Evolutionary conservation across 2,329 filamentous ascomycete species (phyloP).

Genomic region (Cryphonectria naterciae): DNA sequence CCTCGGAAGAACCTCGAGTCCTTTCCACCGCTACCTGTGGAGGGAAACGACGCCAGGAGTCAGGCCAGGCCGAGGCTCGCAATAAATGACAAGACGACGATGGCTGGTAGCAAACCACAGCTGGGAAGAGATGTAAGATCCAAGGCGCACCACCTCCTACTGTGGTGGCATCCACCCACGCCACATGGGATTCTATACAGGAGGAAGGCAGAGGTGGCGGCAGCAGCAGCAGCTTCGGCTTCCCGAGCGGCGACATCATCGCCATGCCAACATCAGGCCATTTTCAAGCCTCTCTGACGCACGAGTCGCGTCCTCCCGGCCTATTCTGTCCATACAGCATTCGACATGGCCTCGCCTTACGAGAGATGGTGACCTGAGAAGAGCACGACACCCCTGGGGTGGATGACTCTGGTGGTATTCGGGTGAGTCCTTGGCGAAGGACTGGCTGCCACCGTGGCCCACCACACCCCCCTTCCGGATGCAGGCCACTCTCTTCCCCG

Average conservation of each 20-base stretch:
- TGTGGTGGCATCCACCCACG: not conserved
- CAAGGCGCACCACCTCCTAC: not conserved
- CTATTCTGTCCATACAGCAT: not conserved
- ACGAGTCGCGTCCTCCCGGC: not conserved
- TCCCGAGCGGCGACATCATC: not conserved
- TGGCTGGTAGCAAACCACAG: not conserved
- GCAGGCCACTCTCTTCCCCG: not conserved
- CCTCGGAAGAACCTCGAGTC: not conserved
- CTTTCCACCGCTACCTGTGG: not conserved
- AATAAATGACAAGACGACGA: not conserved
- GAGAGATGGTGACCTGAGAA: not conserved
- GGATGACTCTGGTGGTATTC: not conserved
- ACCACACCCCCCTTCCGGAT: not conserved
- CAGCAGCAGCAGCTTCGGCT: not conserved
- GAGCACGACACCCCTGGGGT: not conserved
- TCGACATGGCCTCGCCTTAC: not conserved
- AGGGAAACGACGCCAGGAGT: not conserved
- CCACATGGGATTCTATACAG: not conserved
- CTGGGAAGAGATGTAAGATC: not conserved
- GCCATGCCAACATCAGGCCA: not conserved
- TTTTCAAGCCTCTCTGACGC: slow-evolving; percentile 11
- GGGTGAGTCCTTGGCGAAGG: not conserved
- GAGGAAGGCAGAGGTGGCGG: not conserved
- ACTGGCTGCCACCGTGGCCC: not conserved
- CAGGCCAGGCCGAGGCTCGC: not conserved